Conservation (phyloP, 2,329 filamentous ascomycete species). For the Gaeumannomyces tritici region DNA sequence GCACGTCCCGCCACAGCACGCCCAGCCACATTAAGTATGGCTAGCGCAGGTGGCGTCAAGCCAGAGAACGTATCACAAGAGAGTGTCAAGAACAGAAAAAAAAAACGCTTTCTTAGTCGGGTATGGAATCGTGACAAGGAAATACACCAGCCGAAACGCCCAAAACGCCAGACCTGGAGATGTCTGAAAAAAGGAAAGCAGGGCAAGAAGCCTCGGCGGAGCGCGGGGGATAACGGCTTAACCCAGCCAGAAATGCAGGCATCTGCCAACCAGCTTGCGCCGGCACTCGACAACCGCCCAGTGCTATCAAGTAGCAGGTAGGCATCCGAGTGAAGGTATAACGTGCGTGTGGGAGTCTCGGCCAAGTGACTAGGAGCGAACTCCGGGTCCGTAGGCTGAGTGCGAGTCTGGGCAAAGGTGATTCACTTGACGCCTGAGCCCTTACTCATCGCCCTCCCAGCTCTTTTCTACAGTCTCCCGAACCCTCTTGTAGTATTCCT, state of each 20-base stretch:
- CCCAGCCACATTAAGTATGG: too few species aligned
- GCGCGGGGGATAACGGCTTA: too few species aligned
- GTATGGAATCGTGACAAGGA: background rate
- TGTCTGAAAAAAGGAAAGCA: background rate
- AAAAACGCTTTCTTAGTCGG: background rate
- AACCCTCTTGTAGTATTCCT: constrained; percentile 92
- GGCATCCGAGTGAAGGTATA: too few species aligned
- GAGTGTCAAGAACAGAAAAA: background rate
- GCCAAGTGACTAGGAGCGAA: background rate
- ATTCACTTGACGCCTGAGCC: background rate
- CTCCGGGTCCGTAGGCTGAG: background rate
- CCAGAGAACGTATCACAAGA: too few species aligned
- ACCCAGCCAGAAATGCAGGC: too few species aligned
- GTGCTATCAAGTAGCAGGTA: too few species aligned
- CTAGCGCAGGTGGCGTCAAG: too few species aligned
- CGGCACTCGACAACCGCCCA: too few species aligned
- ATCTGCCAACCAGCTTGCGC: too few species aligned
- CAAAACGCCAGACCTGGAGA: background rate
- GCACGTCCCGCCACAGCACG: too few species aligned
- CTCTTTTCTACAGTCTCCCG: constrained; percentile 98
- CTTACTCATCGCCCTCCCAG: constrained; percentile 68
- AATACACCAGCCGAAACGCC: background rate
- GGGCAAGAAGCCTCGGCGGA: background rate
- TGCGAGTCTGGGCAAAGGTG: background rate
- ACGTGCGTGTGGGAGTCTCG: too few species aligned